Conservation (phyloP, 176 grass and related monocot species). For the Bromus sterilis region DNA sequence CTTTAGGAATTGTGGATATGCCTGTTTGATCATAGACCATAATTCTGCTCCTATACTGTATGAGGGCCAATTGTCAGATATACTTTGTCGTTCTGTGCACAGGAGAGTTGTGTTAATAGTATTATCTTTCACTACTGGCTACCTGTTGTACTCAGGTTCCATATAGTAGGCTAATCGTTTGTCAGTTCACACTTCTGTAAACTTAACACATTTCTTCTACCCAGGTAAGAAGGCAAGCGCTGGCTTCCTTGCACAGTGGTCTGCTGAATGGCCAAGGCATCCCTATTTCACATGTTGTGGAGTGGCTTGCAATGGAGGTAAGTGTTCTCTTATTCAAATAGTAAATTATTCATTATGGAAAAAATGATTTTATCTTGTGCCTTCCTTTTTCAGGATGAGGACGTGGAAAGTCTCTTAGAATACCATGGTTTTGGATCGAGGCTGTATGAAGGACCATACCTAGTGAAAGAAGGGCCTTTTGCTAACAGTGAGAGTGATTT, state of each 20-base stretch:
- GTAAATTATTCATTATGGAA: not conserved
- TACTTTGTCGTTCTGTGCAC: not conserved
- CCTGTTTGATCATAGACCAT: not conserved
- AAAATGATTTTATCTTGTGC: not conserved
- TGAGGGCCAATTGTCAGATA: not conserved
- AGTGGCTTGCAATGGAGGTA: conserved; percentile 89
- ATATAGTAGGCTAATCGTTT: conserved; percentile 12
- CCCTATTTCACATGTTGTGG: conserved; percentile 60
- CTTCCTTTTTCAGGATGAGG: conserved; percentile 60
- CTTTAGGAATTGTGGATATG: not conserved
- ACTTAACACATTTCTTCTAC: conserved; percentile 24
- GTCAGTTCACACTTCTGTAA: conserved; percentile 12
- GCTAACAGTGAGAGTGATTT: conserved; percentile 61
- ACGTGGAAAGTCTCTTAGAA: conserved; percentile 59
- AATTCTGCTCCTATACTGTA: not conserved
- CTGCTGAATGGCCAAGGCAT: conserved; percentile 89
- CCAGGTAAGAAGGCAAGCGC: conserved; percentile 88
- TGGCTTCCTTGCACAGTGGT: conserved; percentile 79
- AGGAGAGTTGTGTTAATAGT: not conserved
- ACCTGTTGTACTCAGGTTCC: not conserved
- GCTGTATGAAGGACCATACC: conserved; percentile 69
- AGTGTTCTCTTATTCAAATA: conserved; percentile 19
- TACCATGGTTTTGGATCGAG: conserved; percentile 78
- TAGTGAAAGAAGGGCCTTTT: conserved; percentile 87
- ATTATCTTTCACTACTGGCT: not conserved